These are phyloP conservation scores for Entamoeba dispar DNA, from an alignment of 208 protist genomes.

Conservation along the genomic window DNA sequence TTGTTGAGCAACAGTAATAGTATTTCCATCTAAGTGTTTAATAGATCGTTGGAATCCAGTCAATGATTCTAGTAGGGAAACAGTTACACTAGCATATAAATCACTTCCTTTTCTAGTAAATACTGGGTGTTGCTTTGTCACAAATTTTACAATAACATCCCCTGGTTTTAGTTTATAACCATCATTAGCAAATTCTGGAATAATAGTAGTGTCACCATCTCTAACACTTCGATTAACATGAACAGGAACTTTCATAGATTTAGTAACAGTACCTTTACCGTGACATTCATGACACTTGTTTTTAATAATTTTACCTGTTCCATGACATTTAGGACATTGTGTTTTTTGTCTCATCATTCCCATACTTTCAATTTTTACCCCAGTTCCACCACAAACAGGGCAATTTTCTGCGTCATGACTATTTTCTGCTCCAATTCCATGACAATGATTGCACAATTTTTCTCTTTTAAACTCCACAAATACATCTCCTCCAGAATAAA, in stretches of 20 bases:
- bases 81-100: neutral
- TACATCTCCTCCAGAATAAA: neutral
- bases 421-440: neutral
- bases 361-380: neutral
- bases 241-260: neutral
- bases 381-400: neutral
- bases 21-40: neutral
- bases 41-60: neutral
- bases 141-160: neutral
- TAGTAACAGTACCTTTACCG: neutral
- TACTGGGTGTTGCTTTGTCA: neutral
- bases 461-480: neutral
- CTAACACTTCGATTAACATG: neutral
- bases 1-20: neutral
- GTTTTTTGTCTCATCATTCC: neutral
- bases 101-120: neutral
- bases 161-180: neutral
- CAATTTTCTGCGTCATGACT: neutral
- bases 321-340: neutral
- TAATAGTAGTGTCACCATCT: neutral
- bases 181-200: neutral
- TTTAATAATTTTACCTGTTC: neutral
- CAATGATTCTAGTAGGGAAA: neutral
- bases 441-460: neutral
- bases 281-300: neutral